A percentile compares a stretch with the other conserved stretches of the same genome.
phyloP scores from a whole-genome alignment of 306 rosid species.

The Malus orientalis region DNA sequence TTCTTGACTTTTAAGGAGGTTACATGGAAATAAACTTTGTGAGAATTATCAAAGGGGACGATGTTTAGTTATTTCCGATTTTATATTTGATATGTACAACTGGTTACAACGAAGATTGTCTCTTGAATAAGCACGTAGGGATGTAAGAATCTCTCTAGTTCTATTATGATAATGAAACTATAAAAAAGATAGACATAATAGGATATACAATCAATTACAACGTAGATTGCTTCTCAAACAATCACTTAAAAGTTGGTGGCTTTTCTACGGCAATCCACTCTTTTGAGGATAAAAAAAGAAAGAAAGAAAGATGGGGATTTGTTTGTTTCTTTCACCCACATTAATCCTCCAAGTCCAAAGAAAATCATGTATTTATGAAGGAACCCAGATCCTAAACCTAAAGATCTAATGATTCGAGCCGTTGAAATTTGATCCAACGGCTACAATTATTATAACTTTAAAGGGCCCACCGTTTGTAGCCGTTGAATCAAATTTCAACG shows the following conservation, averaged over 20 bases:
- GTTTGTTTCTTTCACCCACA: slow-evolving; percentile 9
- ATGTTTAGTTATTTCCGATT: too few relatives aligned
- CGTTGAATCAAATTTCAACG: too few relatives aligned
- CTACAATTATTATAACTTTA: too few relatives aligned
- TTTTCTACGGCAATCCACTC: accelerated
- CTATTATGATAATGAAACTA: too few relatives aligned
- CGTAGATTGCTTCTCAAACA: too few relatives aligned
- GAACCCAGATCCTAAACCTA: background rate
- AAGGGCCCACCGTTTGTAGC: too few relatives aligned
- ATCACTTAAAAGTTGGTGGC: too few relatives aligned
- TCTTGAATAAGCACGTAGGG: background rate
- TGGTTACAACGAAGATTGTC: background rate
- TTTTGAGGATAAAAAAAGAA: background rate
- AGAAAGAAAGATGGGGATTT: background rate
- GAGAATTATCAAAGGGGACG: background rate
- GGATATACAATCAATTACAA: too few relatives aligned
- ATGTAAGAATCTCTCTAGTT: too few relatives aligned
- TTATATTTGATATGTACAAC: background rate
- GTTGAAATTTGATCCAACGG: too few relatives aligned
- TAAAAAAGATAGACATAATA: too few relatives aligned
- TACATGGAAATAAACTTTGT: background rate
- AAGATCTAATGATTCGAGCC: too few relatives aligned
- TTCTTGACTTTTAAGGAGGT: background rate
- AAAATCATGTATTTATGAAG: background rate
- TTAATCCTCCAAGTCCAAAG: background rate